Base-by-base conservation (phyloP, 805 yeast genomes). In the Starmerella floris region DNA sequence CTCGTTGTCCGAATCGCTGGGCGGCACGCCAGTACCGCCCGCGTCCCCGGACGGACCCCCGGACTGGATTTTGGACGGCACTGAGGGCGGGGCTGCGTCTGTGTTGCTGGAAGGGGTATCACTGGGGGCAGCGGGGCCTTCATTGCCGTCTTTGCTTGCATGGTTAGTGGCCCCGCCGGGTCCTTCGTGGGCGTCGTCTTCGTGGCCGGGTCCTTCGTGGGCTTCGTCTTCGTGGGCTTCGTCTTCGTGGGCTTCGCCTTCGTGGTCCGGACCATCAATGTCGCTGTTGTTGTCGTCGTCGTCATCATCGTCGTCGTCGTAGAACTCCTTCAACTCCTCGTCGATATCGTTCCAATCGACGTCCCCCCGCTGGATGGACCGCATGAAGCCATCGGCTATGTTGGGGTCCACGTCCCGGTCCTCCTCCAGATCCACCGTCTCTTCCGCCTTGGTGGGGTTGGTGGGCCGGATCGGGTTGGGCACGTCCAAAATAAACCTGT, bases 301-400 rank as follows among this genome's bases (percentile, higher is more conserved):
- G 2, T 30, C 44, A 25, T 48, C 58, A 22, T 55, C 61, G 13
- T 56, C 63, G 21, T 44, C 55, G n/a, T 51, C 56, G 48, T 63
- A 58, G 48, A 73, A 69, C 46, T 73, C 77, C 40, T 71, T 74
- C 20, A 73, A 70, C 51, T 74, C 79, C 41, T 70, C 70, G 49
- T 69, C 68, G 20, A 74, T 72, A 17, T 69, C 74, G 37, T 54
- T 57, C 59, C 74, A 67, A 51, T 73, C 72, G 44, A 72, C 65
- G 23, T 55, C 57, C 19, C 56, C 59, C 10, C 57, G 50, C 35
- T 49, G 53, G 42, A 51, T 36, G 8, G 47, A 45, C 28, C 54
- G 45, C 39, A 51, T 52, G 44, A 46, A 65, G 62, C 45, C 63
- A 62, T 64, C 63, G 5, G 65, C 70, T 4, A 63, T 73, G 41